Evolutionary conservation across 1,284 basidiomycete species (phyloP).

Genomic region (Puccinia hordei): DNA sequence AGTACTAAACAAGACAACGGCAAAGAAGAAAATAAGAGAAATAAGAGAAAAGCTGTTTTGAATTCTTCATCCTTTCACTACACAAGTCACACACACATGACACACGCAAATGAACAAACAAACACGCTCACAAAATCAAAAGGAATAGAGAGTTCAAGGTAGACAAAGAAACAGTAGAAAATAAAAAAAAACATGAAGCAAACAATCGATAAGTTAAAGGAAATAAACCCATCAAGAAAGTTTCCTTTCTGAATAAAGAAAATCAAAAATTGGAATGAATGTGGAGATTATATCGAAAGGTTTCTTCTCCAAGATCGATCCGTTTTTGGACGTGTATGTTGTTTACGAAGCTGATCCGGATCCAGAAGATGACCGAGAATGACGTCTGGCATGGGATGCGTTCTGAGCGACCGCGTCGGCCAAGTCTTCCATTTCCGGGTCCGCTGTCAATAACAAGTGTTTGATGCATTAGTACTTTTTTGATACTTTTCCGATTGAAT

Average conservation of each 20-base stretch:
- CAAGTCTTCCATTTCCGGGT: constrained; percentile 50
- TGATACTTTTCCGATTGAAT: neutral
- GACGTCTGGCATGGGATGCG: constrained; percentile 34
- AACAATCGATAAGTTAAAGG: neutral
- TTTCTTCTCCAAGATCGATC: no score
- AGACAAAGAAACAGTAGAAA: no score
- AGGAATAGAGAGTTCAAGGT: no score
- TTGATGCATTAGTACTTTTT: neutral
- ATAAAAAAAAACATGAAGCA: neutral
- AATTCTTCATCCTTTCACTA: constrained; percentile 5
- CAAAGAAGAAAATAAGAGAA: neutral
- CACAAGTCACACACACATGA: neutral
- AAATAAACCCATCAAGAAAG: neutral
- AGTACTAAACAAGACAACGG: constrained; percentile 7
- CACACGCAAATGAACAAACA: no score
- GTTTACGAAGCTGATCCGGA: constrained; percentile 17
- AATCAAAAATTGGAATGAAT: constrained; percentile 1
- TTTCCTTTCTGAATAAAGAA: constrained; percentile 1
- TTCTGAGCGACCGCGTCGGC: constrained; percentile 49
- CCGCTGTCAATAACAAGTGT: constrained; percentile 9
- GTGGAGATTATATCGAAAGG: neutral
- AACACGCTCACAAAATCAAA: no score
- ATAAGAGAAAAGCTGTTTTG: neutral
- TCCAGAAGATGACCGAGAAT: constrained; percentile 44
- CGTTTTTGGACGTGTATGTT: neutral